Evolutionary conservation across 208 protist genomes (phyloP).

Genomic region (Acanthamoeba culbertsoni): DNA sequence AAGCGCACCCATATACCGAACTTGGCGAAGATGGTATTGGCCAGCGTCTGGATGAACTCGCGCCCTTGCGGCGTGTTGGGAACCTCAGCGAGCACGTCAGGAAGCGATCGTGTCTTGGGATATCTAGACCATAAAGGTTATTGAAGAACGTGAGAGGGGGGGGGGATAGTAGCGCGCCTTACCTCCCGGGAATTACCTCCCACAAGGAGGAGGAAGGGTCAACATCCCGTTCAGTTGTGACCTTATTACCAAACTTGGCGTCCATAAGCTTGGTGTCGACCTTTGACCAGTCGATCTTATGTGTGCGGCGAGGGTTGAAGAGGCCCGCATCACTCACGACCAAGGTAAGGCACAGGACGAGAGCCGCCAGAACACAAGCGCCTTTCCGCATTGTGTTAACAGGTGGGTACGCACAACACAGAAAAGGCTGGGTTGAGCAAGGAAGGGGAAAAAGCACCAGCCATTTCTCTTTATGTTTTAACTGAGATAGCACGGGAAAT

Average conservation of each 20-base stretch:
- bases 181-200: slow-evolving; percentile 9
- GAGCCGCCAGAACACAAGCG: neutral
- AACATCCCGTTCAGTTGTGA: neutral
- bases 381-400: neutral
- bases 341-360: neutral
- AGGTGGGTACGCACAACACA: neutral
- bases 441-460: neutral
- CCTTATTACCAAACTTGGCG: neutral
- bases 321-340: neutral
- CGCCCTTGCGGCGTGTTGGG: slow-evolving; percentile 46
- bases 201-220: neutral
- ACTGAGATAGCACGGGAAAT: neutral
- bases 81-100: slow-evolving; percentile 38
- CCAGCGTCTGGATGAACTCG: slow-evolving; percentile 41
- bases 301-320: neutral
- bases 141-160: neutral
- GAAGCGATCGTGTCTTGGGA: slow-evolving; percentile 28
- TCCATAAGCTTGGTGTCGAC: slow-evolving; percentile 12
- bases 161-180: too few species aligned
- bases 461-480: neutral
- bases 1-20: slow-evolving; percentile 43
- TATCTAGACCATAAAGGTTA: neutral
- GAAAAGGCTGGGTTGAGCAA: neutral
- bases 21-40: slow-evolving; percentile 6
- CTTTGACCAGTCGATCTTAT: neutral